phyloP scores from a whole-genome alignment of 805 yeast species.

The Cyberlindnera suaveolens region DNA sequence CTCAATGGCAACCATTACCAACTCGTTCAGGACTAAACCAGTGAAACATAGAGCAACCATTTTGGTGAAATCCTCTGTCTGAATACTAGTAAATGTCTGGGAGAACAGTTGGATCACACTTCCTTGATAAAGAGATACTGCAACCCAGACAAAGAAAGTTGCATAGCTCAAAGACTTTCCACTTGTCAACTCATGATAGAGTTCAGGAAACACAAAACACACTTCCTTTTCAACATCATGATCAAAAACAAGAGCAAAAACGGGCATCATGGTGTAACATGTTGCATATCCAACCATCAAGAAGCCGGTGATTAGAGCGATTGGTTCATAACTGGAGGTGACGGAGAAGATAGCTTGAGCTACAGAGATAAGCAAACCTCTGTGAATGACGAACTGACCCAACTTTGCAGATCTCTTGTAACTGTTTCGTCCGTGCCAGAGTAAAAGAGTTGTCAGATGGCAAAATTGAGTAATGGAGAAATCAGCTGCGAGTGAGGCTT shows the following conservation, averaged over 20 bases:
- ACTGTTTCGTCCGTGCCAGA: constrained; percentile 98
- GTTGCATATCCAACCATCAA: constrained; percentile 98
- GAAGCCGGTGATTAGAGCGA: constrained; percentile 94
- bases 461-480: constrained; percentile 91
- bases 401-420: constrained; percentile 93
- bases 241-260: constrained; percentile 86
- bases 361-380: constrained; percentile 89
- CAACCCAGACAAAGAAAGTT: constrained; percentile 89
- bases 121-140: constrained; percentile 89
- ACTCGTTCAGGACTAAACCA: constrained; percentile 74
- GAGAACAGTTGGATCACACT: constrained; percentile 74
- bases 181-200: constrained; percentile 84
- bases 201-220: constrained; percentile 88
- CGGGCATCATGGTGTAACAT: constrained; percentile 96
- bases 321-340: constrained; percentile 82
- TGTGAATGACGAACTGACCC: constrained; percentile 92
- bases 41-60: constrained; percentile 89
- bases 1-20: constrained; percentile 89
- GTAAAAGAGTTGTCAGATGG: constrained; percentile 72
- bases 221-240: constrained; percentile 85
- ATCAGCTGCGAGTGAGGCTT: constrained; percentile 96
- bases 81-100: constrained; percentile 67
- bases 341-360: constrained; percentile 93
- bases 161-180: constrained; percentile 82
- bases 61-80: constrained; percentile 44